Percentiles rank a stretch among this genome's conserved stretches.
Conservation (phyloP, 495 filamentous ascomycete genomes). For the Talaromyces ruber region DNA sequence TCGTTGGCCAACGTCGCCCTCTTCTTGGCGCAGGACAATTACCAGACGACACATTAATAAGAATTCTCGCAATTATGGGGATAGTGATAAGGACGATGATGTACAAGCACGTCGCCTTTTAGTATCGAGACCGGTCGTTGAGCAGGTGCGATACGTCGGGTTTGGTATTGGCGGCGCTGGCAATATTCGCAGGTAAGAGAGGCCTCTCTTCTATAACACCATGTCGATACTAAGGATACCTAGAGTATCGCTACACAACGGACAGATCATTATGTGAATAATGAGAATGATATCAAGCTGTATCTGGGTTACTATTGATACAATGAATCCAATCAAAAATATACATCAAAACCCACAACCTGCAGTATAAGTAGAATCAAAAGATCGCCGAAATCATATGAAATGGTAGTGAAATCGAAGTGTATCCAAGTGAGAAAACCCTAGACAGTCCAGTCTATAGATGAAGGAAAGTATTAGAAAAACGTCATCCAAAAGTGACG, state of each 20-base stretch:
- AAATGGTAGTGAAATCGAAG: not conserved
- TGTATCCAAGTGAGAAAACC: not conserved
- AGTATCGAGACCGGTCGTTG: not conserved
- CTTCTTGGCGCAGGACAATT: not conserved
- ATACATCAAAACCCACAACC: not conserved
- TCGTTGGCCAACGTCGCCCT: not conserved
- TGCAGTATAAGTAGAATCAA: not conserved
- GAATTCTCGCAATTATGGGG: not conserved
- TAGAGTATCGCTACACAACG: not conserved
- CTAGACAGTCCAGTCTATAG: not conserved
- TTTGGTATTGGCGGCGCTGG: constrained; percentile 33
- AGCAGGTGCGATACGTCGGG: constrained; percentile 23
- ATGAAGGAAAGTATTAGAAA: not conserved
- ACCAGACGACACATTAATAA: not conserved
- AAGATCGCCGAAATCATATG: not conserved
- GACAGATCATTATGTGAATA: not conserved
- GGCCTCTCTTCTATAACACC: no score
- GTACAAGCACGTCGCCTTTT: not conserved
- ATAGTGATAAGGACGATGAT: not conserved
- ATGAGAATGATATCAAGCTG: not conserved
- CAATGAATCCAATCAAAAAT: not conserved
- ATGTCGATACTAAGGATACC: not conserved
- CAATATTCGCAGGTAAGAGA: constrained; percentile 27
- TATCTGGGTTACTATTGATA: not conserved
- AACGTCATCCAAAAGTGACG: not conserved